Base-by-base conservation (phyloP, 352 stramenopile species). In the Phytophthora agathidicida region DNA sequence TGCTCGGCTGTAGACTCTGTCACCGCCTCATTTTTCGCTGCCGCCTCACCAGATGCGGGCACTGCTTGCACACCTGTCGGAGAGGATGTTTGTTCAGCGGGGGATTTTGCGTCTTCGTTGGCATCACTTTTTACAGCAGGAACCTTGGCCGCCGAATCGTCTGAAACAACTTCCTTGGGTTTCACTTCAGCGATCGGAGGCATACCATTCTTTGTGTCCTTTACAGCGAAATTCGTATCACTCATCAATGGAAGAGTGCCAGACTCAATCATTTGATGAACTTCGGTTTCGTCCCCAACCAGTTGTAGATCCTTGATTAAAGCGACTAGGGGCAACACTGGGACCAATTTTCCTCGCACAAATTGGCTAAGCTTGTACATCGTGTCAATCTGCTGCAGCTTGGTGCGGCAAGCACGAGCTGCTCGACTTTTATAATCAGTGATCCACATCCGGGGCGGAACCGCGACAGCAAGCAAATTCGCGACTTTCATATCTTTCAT, bases 321-420 rank as follows among this genome's bases (percentile, higher is more conserved):
- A 19, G 36, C 38, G 26, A 83, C 31, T 6, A 87, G 56, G 9
- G 70, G 58, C 14, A 62, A 23, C 24, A 49, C 50, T 20, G 73
- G 62, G n/a, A 60, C 48, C n/a, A 77, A 67, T 26, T 66, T 75
- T 22, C 31, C 60, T 41, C n/a, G 66, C 44, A 86, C 71, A 57
- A 86, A 77, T 14, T 66, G 30, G 10, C 56, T 50, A 11, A 89
- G n/a, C 24, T 57, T 64, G 16, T 70, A 83, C 75, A 94, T 83
- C 5, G 74, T 75, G 20, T 94, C 86, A 17, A 93, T 83, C 49
- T 93, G 83, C 39, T 87, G 69, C 16, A 94, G 46, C 33, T 79
- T 86, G 14, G 45, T 33, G 9, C 54, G 62, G 1, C 77, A 72
- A 0, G 75, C 69, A 24, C 83, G 83, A 47, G 86, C 71, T 23